Base-by-base conservation (phyloP, 257 asterid species). In the Verbascum thapsus region DNA sequence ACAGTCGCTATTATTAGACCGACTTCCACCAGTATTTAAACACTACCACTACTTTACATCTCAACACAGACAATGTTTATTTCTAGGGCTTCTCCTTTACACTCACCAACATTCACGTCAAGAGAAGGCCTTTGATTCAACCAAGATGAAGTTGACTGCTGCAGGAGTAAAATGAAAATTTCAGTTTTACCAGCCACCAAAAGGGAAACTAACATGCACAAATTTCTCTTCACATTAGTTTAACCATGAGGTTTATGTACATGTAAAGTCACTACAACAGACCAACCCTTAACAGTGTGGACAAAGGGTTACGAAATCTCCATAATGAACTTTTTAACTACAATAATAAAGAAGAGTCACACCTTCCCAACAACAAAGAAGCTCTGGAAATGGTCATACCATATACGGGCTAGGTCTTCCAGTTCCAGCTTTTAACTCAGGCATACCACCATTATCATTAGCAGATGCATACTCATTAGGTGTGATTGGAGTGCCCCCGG, bases 101-200 rank as follows among this genome's bases (percentile, higher is more conserved):
- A 50, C 98, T 80, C 82, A 91, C 98, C 98, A 49, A 86, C 87
- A 73, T 91, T 91, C 73, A 88, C 98, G 72, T 91, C 98, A 59
- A 91, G 94, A 26, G 89, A 86, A 64, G 95, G 95, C 83, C 96
- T 86, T 72, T 83, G 97, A 73, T 74, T 85, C 76, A 79, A 63
- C 96, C 91, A 86, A 63, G 95, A 63, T 15, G 96, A 80, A 61
- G 97, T 96, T 2, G 94, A 91, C 72, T 77, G 97, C 98, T 85
- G 95, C 84, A 73, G 69, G 70, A 58, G 37, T 53, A 65, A 69
- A 70, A 64, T 4, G 60, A 41, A 61, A 17, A 59, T 10, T 61
- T 65, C 61, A 73, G 67, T 63, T 67, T 42, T 35, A 51, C 49
- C 37, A 42, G 61, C 64, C 55, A 61, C 15, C 47, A 51, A 52